phyloP scores from a whole-genome alignment of 2,329 filamentous ascomycete genomes.

The Phialemoniopsis sp. region DNA sequence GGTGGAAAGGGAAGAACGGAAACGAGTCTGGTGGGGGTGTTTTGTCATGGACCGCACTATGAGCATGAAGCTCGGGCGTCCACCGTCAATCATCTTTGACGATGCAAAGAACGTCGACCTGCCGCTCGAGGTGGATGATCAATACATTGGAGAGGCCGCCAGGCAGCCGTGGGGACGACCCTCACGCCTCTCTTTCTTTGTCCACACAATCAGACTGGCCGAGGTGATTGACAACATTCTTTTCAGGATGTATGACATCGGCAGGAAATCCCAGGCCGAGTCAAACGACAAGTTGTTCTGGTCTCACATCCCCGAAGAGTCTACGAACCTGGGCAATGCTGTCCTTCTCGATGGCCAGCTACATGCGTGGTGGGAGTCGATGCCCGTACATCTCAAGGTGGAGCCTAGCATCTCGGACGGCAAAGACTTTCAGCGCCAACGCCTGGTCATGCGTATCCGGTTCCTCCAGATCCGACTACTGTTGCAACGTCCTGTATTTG shows the following conservation, averaged over 20 bases:
- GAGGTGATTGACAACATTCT: not conserved
- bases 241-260: not conserved
- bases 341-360: too few relatives aligned
- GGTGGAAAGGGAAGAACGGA: slow-evolving; percentile 2
- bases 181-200: not conserved
- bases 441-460: not conserved
- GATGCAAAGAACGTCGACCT: not conserved
- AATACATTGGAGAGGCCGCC: not conserved
- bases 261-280: too few relatives aligned
- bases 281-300: not conserved
- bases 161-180: not conserved
- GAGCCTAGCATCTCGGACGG: too few relatives aligned
- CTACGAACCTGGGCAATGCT: too few relatives aligned
- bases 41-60: slow-evolving; percentile 3
- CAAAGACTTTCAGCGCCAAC: not conserved
- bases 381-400: too few relatives aligned
- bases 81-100: slow-evolving; percentile 1
- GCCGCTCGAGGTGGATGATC: not conserved
- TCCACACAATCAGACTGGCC: not conserved
- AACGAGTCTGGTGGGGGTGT: slow-evolving; percentile 5
- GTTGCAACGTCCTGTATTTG: too few relatives aligned
- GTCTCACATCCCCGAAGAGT: too few relatives aligned
- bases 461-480: slow-evolving; percentile 1
- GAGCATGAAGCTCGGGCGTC: slow-evolving; percentile 3
- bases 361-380: too few relatives aligned